phyloP scores from a whole-genome alignment of 106 monocot genomes.

The Acorus calamus region DNA sequence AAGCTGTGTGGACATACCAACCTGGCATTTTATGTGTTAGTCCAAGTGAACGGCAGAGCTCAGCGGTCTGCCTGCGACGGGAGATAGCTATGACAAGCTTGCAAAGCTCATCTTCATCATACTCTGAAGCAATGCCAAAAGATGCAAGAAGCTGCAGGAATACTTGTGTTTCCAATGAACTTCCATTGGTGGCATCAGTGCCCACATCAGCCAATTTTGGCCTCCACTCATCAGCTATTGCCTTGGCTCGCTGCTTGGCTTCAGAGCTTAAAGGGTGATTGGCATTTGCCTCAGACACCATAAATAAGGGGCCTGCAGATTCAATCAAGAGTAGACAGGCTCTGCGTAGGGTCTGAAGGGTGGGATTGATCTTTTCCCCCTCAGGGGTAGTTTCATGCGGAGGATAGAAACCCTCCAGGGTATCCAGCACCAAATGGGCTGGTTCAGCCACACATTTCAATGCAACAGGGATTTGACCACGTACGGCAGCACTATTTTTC shows the following conservation, averaged over 20 bases:
- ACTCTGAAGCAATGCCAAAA: constrained; percentile 45
- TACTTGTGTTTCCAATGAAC: constrained; percentile 59
- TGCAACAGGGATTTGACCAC: constrained; percentile 42
- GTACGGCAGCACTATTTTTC: constrained; percentile 25
- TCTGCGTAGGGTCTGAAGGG: constrained; percentile 38
- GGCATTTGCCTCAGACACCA: constrained; percentile 16
- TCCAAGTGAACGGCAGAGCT: constrained; percentile 58
- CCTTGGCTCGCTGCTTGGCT: constrained; percentile 48
- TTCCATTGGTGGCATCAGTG: constrained; percentile 47
- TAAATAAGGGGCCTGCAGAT: constrained; percentile 30
- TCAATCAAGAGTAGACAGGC: constrained; percentile 66
- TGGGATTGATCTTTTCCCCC: constrained; percentile 16
- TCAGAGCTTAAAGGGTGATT: constrained; percentile 45
- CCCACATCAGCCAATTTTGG: constrained; percentile 37
- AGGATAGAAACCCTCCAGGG: constrained; percentile 48
- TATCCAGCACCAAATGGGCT: constrained; percentile 56
- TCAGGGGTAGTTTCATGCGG: constrained; percentile 27
- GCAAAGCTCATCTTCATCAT: constrained; percentile 64
- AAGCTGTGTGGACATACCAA: constrained; percentile 32
- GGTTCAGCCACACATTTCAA: constrained; percentile 55
- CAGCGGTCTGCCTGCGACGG: constrained; percentile 48
- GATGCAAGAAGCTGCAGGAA: constrained; percentile 65
- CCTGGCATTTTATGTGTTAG: constrained; percentile 64
- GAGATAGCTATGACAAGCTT: constrained; percentile 59
- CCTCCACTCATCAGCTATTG: constrained; percentile 65